Base-by-base conservation (phyloP, 768 basidiomycete genomes). In the Crassisporium funariophilum region DNA sequence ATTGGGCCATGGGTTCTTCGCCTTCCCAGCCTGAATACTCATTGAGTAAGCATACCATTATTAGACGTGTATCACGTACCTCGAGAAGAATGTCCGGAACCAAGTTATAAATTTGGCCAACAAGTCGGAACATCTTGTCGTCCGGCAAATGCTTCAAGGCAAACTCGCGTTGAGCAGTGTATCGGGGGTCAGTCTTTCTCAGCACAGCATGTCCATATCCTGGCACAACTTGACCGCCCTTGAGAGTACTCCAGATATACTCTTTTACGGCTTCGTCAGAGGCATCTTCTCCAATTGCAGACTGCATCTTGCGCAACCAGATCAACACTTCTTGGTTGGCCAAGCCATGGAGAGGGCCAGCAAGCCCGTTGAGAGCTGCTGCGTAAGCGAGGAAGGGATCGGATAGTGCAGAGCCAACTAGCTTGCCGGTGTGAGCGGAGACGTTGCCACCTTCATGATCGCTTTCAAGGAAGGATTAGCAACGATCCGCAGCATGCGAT, bases 391-490 rank as follows among this genome's bases (percentile, higher is more conserved):
- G 83, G 91, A 97, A 98, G 44, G 95, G 95, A 66, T 98, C 95
- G 0, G 95, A 95, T 47, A 98, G 86, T 42, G 95, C 95, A 44
- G 93, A 94, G 45, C 91, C 92, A 54, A 95, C 93, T 16, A 94
- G 78, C 69, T 95, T 91, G 47, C 90, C 90, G 16, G 92, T 88
- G 75, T 95, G 92, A 2, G 92, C 93, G 41, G 95, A 98, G 52
- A 98, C 95, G 58, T 98, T 98, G 35, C 95, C 95, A 66, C 95
- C 95, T 71, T 98, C 95, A 72, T 98, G 95, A 64, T 98, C 95
- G 65, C 88, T 87, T 33, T 33, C 34, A 39, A 19, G 1, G 37
- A 7, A 16, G 4, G 15, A 40, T 56, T 10, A 43, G 36, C 21
- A 21, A 29, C n/a, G n/a, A n/a, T n/a, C n/a, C n/a, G n/a, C n/a